These are phyloP conservation scores for Cystofilobasidium capitatum DNA, from an alignment of 768 basidiomycete genomes.

Conservation along the genomic window DNA sequence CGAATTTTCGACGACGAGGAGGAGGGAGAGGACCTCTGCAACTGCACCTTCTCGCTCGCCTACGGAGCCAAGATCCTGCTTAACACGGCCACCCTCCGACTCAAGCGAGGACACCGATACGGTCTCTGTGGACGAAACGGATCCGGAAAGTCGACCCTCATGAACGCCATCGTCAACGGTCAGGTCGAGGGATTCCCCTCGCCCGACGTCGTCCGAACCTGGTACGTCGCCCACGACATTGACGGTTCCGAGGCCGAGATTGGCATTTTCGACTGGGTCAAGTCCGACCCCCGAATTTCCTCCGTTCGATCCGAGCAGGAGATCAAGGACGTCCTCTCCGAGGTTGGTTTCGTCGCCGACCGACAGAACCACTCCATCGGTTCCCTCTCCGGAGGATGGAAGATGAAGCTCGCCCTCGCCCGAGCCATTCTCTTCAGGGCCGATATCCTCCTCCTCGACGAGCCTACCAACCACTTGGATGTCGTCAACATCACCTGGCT, in stretches of 20 bases:
- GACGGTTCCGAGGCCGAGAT: constrained; percentile 90
- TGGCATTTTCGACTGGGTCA: constrained; percentile 78
- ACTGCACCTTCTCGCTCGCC: constrained; percentile 96
- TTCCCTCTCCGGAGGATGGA: constrained; percentile 94
- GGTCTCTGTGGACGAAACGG: constrained; percentile 98
- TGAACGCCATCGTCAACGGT: constrained; percentile 40
- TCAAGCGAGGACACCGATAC: constrained; percentile 97
- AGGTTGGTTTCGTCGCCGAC: constrained; percentile 83
- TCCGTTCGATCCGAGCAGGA: constrained; percentile 52
- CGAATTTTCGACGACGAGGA: constrained; percentile 69
- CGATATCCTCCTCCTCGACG: constrained; percentile 90
- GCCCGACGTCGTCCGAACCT: constrained; percentile 91
- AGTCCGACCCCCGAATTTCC: constrained; percentile 71
- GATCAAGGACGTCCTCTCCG: constrained; percentile 66
- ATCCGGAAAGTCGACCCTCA: constrained; percentile 65
- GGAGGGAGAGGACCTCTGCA: constrained; percentile 96
- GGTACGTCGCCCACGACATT: constrained; percentile 99
- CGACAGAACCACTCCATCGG: constrained; percentile 80
- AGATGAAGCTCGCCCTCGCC: constrained; percentile 98
- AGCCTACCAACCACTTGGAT: constrained; percentile 79
- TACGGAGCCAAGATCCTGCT: constrained; percentile 98
- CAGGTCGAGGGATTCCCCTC: constrained; percentile 99
- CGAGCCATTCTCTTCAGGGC: constrained; percentile 97
- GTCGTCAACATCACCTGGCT: constrained; percentile 97
- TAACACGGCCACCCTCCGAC: constrained; percentile 90